Percentiles rank a stretch among this genome's conserved stretches.
phyloP scores from a whole-genome alignment of 768 basidiomycete genomes.

The Naematelia encephala region DNA sequence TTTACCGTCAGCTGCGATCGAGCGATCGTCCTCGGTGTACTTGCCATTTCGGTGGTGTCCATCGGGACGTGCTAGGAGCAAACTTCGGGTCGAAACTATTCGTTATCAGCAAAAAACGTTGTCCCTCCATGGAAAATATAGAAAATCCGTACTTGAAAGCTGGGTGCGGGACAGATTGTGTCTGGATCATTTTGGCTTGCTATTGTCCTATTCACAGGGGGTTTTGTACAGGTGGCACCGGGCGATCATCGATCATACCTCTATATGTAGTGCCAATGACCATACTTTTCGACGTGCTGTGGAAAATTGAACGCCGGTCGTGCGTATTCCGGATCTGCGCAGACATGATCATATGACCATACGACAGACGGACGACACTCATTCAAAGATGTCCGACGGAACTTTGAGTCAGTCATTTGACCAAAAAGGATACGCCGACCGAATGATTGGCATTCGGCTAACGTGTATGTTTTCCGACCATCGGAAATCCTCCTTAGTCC shows the following conservation, averaged over 20 bases:
- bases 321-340: no score
- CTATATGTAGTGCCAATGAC: not conserved
- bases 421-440: no score
- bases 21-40: not conserved
- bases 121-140: not conserved
- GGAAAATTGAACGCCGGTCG: no score
- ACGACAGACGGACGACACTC: no score
- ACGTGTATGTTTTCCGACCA: not conserved
- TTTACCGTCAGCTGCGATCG: not conserved
- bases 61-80: not conserved
- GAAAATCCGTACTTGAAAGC: not conserved
- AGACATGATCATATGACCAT: no score
- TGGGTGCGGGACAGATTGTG: not conserved
- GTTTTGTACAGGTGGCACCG: not conserved
- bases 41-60: slow-evolving; percentile 1
- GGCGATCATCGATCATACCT: not conserved
- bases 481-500: not conserved
- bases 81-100: slow-evolving; percentile 3
- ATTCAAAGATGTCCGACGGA: no score
- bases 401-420: no score
- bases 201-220: not conserved
- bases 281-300: no score
- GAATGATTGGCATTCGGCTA: not conserved
- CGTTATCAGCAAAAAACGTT: not conserved
- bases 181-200: not conserved